A percentile compares a stretch with the other conserved stretches of the same genome.
Conservation (phyloP, 2,329 filamentous ascomycete species). For the Dactylella cylindrospora region DNA sequence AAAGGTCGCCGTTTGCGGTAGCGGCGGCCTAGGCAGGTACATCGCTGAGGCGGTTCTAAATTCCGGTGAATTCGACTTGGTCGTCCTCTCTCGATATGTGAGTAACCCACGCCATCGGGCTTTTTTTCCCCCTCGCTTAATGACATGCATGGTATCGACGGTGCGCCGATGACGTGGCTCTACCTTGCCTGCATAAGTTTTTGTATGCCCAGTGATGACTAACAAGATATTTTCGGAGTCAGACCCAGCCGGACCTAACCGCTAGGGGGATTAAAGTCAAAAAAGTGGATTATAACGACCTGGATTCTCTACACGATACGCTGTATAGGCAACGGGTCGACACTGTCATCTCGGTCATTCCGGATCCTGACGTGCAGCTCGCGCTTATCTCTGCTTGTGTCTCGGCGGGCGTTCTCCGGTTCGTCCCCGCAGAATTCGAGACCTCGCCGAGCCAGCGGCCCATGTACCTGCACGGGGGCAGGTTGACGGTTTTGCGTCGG, state of each 20-base stretch:
- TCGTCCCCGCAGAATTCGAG: constrained; percentile 48
- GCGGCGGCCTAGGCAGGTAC: constrained; percentile 46
- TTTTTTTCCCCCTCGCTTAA: constrained; percentile 40
- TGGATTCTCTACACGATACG: constrained; percentile 20
- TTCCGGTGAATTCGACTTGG: constrained; percentile 44
- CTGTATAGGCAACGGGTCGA: constrained; percentile 42
- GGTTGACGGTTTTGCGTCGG: constrained; percentile 44
- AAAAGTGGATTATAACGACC: constrained; percentile 44
- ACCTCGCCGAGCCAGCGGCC: constrained; percentile 44
- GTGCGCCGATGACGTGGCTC: constrained; percentile 36
- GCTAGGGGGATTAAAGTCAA: constrained; percentile 43
- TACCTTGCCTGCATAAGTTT: too few relatives aligned
- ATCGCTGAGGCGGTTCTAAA: constrained; percentile 44
- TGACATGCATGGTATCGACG: constrained; percentile 12
- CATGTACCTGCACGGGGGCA: constrained; percentile 38
- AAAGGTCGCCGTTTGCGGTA: constrained; percentile 47
- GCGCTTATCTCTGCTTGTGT: constrained; percentile 47
- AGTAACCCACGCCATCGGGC: constrained; percentile 21
- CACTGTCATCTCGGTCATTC: constrained; percentile 45
- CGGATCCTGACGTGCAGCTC: constrained; percentile 43
- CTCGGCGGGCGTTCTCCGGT: constrained; percentile 43
- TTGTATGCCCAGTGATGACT: constrained; percentile 4
- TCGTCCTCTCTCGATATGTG: constrained; percentile 48
- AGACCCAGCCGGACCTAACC: constrained; percentile 44
- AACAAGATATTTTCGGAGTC: constrained; percentile 22